A percentile compares a stretch with the other conserved stretches of the same genome.
phyloP scores from a whole-genome alignment of 192 early-diverging fungal species.

The Jimgerdemannia lactiflua region DNA sequence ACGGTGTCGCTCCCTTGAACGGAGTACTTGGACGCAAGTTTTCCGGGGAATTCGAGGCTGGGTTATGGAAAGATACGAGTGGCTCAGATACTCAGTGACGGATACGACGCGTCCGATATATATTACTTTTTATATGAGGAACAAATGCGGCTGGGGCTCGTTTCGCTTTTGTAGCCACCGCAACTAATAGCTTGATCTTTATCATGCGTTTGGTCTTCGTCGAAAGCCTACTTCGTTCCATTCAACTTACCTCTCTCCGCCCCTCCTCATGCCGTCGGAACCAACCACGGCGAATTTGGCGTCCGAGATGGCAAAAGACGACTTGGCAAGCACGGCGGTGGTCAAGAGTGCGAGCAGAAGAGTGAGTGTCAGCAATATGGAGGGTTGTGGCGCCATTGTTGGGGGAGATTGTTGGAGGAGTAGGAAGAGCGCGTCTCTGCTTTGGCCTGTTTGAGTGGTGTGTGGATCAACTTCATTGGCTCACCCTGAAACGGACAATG shows the following conservation, averaged over 20 bases:
- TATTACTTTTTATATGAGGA: not conserved
- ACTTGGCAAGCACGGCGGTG: not conserved
- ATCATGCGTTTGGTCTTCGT: not conserved
- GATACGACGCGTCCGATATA: not conserved
- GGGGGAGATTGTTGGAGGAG: not conserved
- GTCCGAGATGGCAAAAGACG: not conserved
- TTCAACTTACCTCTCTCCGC: conserved; percentile 1
- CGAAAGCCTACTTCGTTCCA: not conserved
- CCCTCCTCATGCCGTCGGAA: conserved; percentile 1
- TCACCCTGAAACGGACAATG: not conserved
- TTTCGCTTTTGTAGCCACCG: too few species aligned
- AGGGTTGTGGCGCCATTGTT: not conserved
- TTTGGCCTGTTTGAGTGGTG: not conserved
- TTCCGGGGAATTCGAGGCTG: not conserved
- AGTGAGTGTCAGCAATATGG: not conserved
- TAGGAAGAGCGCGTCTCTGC: not conserved
- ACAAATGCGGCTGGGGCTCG: too few species aligned
- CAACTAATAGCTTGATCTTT: too few species aligned
- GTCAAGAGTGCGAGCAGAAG: not conserved
- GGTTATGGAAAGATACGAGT: not conserved
- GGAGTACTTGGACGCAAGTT: not conserved
- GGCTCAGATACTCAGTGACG: not conserved
- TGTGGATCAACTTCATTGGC: not conserved
- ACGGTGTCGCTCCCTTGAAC: not conserved
- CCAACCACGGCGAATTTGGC: conserved; percentile 3